Conservation (phyloP, 2,329 filamentous ascomycete genomes). For the Aureobasidium sp. region DNA sequence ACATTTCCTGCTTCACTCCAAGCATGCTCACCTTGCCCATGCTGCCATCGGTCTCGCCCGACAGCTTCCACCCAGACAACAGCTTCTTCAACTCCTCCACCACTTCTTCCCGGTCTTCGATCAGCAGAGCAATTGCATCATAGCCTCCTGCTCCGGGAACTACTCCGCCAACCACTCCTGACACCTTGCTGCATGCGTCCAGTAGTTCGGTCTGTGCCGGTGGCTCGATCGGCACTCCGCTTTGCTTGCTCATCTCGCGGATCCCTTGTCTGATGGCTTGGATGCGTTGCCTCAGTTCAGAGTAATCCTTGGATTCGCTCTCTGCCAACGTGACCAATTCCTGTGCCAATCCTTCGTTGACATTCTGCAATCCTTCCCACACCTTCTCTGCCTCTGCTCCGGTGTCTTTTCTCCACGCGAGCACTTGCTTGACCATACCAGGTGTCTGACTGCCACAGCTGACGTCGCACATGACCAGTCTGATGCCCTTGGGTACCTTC, state of each 20-base stretch:
- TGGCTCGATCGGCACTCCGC: slow-evolving; percentile 83
- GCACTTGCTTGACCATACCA: slow-evolving; percentile 87
- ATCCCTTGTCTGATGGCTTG: slow-evolving; percentile 51
- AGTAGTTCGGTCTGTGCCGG: slow-evolving; percentile 74
- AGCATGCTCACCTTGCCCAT: slow-evolving; percentile 58
- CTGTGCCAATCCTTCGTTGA: slow-evolving; percentile 62
- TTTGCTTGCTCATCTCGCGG: slow-evolving; percentile 64
- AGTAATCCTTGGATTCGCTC: slow-evolving; percentile 42
- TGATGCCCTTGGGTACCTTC: slow-evolving; percentile 61
- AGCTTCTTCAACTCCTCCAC: slow-evolving; percentile 52
- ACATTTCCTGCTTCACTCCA: slow-evolving; percentile 62
- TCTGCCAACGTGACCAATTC: slow-evolving; percentile 50
- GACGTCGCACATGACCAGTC: slow-evolving; percentile 89
- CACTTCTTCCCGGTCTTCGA: slow-evolving; percentile 63
- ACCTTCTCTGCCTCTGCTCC: slow-evolving; percentile 56
- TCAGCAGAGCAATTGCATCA: slow-evolving; percentile 76
- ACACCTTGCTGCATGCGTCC: slow-evolving; percentile 61
- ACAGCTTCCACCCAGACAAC: slow-evolving; percentile 53
- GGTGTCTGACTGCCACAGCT: slow-evolving; percentile 91
- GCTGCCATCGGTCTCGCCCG: slow-evolving; percentile 28
- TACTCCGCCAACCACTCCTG: slow-evolving; percentile 81
- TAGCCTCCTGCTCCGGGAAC: slow-evolving; percentile 92
- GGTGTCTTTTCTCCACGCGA: slow-evolving; percentile 67
- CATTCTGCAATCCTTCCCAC: slow-evolving; percentile 66
- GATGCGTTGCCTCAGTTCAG: slow-evolving; percentile 45